phyloP scores from a whole-genome alignment of 768 basidiomycete genomes.

The Lactarius evosmus region DNA sequence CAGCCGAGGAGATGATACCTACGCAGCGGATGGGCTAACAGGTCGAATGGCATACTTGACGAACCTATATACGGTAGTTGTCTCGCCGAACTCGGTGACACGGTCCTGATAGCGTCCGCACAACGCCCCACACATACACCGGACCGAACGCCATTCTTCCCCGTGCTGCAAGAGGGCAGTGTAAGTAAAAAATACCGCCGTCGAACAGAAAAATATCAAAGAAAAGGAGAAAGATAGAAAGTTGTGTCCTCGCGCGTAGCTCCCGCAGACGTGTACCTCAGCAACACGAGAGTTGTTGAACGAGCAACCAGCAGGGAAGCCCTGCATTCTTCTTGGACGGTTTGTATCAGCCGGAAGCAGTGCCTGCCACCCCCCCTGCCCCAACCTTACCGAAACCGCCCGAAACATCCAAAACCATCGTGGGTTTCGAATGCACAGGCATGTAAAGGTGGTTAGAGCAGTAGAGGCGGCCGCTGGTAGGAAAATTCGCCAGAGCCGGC shows the following conservation, averaged over 20 bases:
- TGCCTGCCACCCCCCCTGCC: conserved; percentile 36
- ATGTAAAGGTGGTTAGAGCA: conserved; percentile 22
- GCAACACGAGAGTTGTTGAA: conserved; percentile 85
- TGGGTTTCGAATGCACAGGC: conserved; percentile 48
- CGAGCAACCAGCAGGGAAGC: conserved; percentile 42
- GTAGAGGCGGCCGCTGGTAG: conserved; percentile 57
- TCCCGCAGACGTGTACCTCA: conserved; percentile 66
- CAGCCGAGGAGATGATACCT: conserved; percentile 34
- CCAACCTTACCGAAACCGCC: conserved; percentile 29
- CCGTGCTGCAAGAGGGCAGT: conserved; percentile 41
- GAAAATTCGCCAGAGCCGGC: conserved; percentile 61
- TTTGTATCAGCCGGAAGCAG: conserved; percentile 86
- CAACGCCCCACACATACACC: conserved; percentile 82
- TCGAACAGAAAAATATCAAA: conserved; percentile 17
- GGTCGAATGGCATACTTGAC: conserved; percentile 84
- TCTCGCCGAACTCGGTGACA: conserved; percentile 33
- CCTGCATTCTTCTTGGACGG: conserved; percentile 69
- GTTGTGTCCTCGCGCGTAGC: conserved; percentile 90
- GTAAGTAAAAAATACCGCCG: conserved; percentile 15
- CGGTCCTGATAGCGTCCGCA: conserved; percentile 68
- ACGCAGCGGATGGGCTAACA: conserved; percentile 60
- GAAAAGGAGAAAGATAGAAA: conserved; percentile 27
- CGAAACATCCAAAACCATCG: conserved; percentile 48
- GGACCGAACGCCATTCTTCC: conserved; percentile 62
- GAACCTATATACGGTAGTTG: conserved; percentile 57